Evolutionary conservation across 768 basidiomycete species (phyloP).

Genomic region (Kwoniella sp.): DNA sequence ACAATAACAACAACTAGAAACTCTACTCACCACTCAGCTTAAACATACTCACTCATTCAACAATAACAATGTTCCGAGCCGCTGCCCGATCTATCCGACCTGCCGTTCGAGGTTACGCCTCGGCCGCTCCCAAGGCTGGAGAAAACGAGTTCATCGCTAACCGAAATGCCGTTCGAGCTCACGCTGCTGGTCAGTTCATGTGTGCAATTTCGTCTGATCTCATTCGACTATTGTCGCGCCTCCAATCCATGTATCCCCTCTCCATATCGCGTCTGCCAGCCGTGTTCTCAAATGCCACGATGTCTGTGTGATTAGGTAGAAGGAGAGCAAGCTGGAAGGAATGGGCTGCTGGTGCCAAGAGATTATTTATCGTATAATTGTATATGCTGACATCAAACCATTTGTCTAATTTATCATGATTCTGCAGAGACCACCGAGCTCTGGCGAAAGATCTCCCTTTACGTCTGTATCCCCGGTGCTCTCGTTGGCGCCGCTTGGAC

Average conservation of each 20-base stretch:
- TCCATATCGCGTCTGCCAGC: too few relatives aligned
- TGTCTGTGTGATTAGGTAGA: too few relatives aligned
- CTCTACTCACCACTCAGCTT: background rate
- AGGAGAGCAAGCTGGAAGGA: too few relatives aligned
- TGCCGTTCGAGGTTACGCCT: conserved; percentile 22
- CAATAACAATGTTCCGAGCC: conserved; percentile 27
- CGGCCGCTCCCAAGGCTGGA: conserved; percentile 32
- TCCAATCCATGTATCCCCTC: too few relatives aligned
- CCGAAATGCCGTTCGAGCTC: conserved; percentile 44
- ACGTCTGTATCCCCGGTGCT: conserved; percentile 53
- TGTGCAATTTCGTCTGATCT: background rate
- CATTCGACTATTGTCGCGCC: too few relatives aligned
- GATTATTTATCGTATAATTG: too few relatives aligned
- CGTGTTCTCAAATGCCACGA: too few relatives aligned
- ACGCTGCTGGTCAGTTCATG: conserved; percentile 49
- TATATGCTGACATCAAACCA: too few relatives aligned
- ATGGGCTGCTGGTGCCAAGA: too few relatives aligned
- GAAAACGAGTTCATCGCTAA: conserved; percentile 48
- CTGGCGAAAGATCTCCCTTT: conserved; percentile 53
- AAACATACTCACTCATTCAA: conserved; percentile 1
- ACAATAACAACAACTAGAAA: background rate
- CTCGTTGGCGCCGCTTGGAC: conserved; percentile 50
- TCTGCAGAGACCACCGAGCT: conserved; percentile 52
- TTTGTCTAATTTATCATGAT: background rate
- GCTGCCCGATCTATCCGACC: conserved; percentile 32